Evolutionary conservation across 768 basidiomycete genomes (phyloP), one percentile per base, ranked within the genome.

Genomic region (Kwoniella sp.): DNA sequence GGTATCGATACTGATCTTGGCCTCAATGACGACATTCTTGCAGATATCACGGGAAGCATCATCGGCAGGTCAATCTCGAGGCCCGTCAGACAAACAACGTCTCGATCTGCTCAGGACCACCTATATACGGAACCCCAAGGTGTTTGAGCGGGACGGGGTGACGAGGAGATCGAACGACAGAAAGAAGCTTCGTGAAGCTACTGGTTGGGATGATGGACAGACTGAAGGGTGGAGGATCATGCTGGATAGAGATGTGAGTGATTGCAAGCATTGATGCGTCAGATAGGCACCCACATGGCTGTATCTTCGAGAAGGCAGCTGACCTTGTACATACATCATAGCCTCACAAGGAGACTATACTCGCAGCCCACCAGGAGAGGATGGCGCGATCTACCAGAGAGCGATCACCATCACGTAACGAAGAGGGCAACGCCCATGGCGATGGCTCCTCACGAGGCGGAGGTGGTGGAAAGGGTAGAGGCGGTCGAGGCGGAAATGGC

Each of bases 201-300:
- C 92, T 37, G 88, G 90, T 85, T 68, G 68, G 82, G 70, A 78
- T 11, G 87, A 96, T 73, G 89, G 89, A 70, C 93, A 95, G 75
- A 87, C 96, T 28, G 93, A 96, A 79, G 93, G 93, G 0, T 96
- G 93, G 93, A 86, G 82, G 62, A 87, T 90, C 61, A 92, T 95
- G 89, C 79, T 96, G 63, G 94, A 97, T 63, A 83, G 89, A 70
- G 89, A 94, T 73, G 93, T 95, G 73, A 66, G 90, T 83, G n/a
- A n/a, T n/a, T n/a, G n/a, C n/a, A n/a, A n/a, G n/a, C n/a, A n/a
- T 1, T 13, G 4, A 9, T 8, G 12, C 23, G 34, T 48, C 4
- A 15, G n/a, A 7, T 22, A n/a, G n/a, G n/a, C n/a, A n/a, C n/a
- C n/a, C n/a, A n/a, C n/a, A n/a, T n/a, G n/a, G n/a, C n/a, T n/a